Conservation (phyloP, 2,329 filamentous ascomycete species). For the Fusarium sp. region DNA sequence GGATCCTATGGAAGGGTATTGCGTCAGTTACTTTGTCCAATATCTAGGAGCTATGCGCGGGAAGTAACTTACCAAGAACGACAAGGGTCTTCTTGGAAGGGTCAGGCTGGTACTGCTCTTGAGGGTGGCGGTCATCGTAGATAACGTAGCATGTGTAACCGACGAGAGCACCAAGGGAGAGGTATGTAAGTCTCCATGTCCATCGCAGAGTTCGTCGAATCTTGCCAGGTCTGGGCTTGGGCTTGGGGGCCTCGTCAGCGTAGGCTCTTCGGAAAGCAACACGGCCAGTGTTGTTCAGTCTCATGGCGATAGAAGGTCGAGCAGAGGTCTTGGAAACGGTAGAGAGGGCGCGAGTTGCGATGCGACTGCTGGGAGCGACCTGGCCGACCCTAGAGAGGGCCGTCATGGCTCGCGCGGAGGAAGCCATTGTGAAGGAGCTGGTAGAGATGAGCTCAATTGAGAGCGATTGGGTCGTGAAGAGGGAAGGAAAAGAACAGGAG, state of each 20-base stretch:
- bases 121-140: constrained; percentile 84
- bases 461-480: constrained; percentile 26
- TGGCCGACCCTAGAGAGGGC: constrained; percentile 50
- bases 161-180: constrained; percentile 75
- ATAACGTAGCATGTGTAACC: constrained; percentile 83
- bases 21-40: constrained; percentile 40
- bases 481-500: constrained; percentile 16
- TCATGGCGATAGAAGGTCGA: constrained; percentile 51
- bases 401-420: constrained; percentile 57
- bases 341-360: constrained; percentile 51
- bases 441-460: constrained; percentile 43
- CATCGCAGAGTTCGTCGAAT: constrained; percentile 78
- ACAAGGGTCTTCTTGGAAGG: constrained; percentile 97
- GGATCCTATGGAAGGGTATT: constrained; percentile 70
- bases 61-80: constrained; percentile 77
- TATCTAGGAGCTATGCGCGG: constrained; percentile 17
- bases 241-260: constrained; percentile 62
- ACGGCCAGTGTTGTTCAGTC: constrained; percentile 52
- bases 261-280: constrained; percentile 59
- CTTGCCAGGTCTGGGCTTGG: constrained; percentile 64
- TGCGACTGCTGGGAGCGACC: constrained; percentile 46
- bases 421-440: constrained; percentile 56
- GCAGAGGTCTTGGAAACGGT: constrained; percentile 46
- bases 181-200: constrained; percentile 84
- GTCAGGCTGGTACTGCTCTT: constrained; percentile 81